These are phyloP conservation scores for Aspergillus proliferans DNA, from an alignment of 2,329 filamentous ascomycete species.

Conservation along the genomic window DNA sequence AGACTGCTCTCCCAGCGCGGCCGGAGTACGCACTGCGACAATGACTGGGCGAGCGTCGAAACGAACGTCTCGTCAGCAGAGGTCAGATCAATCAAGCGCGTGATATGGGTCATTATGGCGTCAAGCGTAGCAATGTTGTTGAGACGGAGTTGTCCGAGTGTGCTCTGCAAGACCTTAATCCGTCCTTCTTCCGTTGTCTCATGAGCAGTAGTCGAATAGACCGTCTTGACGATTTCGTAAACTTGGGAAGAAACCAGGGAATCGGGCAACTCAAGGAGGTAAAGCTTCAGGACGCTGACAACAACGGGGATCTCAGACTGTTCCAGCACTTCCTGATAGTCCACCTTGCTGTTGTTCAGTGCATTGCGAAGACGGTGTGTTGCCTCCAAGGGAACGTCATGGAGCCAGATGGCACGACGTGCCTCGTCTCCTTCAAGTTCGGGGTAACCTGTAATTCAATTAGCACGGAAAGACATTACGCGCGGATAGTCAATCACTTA, in stretches of 20 bases:
- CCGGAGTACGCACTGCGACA: slow-evolving; percentile 82
- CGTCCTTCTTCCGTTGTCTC: slow-evolving; percentile 72
- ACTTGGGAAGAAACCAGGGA: slow-evolving; percentile 97
- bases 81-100: slow-evolving; percentile 89
- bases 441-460: slow-evolving; percentile 60
- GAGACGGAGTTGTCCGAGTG: slow-evolving; percentile 85
- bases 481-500: slow-evolving; percentile 22
- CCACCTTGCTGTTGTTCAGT: slow-evolving; percentile 80
- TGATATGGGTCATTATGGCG: slow-evolving; percentile 97
- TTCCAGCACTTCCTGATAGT: slow-evolving; percentile 68
- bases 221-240: slow-evolving; percentile 97
- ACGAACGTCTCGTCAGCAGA: slow-evolving; percentile 89
- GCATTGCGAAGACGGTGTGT: slow-evolving; percentile 76
- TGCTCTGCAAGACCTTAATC: slow-evolving; percentile 88
- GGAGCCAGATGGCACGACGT: slow-evolving; percentile 84
- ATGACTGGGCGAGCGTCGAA: slow-evolving; percentile 61
- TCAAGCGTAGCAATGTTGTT: slow-evolving; percentile 99
- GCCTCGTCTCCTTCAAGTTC: slow-evolving; percentile 96
- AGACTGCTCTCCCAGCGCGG: slow-evolving; percentile 82
- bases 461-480: no score
- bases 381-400: slow-evolving; percentile 78
- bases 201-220: slow-evolving; percentile 76
- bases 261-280: slow-evolving; percentile 90
- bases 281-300: slow-evolving; percentile 86
- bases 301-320: slow-evolving; percentile 93